Percentiles rank a stretch among this genome's conserved stretches.
These are phyloP conservation scores for Elongisporangium anandrum DNA, from an alignment of 352 stramenopile species.

Conservation along the genomic window DNA sequence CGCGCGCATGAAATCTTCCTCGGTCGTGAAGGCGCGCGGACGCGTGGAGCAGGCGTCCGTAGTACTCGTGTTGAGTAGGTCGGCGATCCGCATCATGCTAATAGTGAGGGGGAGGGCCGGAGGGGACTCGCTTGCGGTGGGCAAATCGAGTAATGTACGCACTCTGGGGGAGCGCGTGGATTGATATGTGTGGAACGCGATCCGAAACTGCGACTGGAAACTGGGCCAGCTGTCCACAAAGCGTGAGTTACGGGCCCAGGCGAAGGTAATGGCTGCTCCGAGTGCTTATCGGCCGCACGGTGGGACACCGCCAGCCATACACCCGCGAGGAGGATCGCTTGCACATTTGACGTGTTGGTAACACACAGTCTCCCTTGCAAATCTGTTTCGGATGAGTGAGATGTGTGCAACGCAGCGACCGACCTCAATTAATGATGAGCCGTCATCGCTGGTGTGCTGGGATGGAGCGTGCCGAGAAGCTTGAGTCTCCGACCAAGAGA, in stretches of 20 bases:
- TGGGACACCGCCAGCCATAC: neutral
- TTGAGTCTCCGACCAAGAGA: neutral
- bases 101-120: slow-evolving; percentile 1
- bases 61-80: slow-evolving; percentile 23
- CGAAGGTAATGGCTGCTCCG: neutral
- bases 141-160: neutral
- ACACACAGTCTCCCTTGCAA: neutral
- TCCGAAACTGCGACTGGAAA: neutral
- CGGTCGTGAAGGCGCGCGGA: slow-evolving; percentile 1
- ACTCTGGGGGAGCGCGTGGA: neutral
- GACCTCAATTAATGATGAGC: neutral
- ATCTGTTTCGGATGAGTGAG: neutral
- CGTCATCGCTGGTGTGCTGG: neutral
- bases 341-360: neutral
- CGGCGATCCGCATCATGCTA: slow-evolving; percentile 25
- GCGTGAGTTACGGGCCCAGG: neutral
- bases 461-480: neutral
- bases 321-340: neutral
- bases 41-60: neutral
- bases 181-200: neutral
- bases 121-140: slow-evolving; percentile 1
- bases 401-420: neutral
- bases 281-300: neutral
- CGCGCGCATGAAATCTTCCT: slow-evolving; percentile 1
- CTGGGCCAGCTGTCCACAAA: neutral